phyloP scores from a whole-genome alignment of 2,329 filamentous ascomycete species.

The Chaetomiaceae sp. region DNA sequence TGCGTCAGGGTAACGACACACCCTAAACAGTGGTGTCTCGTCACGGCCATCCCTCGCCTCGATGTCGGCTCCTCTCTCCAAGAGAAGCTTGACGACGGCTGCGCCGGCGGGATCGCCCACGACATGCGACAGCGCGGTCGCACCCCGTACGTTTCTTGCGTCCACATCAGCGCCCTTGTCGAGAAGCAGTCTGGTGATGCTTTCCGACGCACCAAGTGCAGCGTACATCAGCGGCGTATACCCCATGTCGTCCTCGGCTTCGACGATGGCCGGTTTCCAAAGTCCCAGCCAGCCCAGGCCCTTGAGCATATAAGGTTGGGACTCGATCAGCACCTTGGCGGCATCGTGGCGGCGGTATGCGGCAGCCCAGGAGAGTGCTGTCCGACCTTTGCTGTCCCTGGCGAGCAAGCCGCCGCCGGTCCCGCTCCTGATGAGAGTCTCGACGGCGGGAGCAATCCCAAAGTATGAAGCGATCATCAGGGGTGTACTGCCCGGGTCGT shows the following conservation, averaged over 20 bases:
- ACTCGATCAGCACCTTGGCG: neutral
- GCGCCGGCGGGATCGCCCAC: too few species aligned
- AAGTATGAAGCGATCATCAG: conserved; percentile 18
- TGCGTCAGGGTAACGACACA: neutral
- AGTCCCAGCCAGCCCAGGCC: neutral
- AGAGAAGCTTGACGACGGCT: conserved; percentile 4
- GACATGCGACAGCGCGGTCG: conserved; percentile 1
- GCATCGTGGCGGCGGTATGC: conserved; percentile 1
- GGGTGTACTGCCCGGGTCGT: conserved; percentile 2
- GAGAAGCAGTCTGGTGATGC: conserved; percentile 5
- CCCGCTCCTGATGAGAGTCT: neutral
- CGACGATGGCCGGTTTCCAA: neutral
- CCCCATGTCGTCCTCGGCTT: neutral
- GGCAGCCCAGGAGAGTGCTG: conserved; percentile 15
- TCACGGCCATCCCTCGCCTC: neutral
- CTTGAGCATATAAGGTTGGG: neutral
- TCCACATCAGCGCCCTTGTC: conserved; percentile 6
- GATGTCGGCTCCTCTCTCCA: neutral
- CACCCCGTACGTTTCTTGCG: neutral
- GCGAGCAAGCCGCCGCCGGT: neutral
- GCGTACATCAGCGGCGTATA: neutral
- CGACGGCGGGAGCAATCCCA: conserved; percentile 17
- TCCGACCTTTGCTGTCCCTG: neutral
- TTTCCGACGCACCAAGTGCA: too few species aligned
- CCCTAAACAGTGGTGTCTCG: neutral